phyloP scores from a whole-genome alignment of 169 alveolate species.

The Cryptosporidium parvum region DNA sequence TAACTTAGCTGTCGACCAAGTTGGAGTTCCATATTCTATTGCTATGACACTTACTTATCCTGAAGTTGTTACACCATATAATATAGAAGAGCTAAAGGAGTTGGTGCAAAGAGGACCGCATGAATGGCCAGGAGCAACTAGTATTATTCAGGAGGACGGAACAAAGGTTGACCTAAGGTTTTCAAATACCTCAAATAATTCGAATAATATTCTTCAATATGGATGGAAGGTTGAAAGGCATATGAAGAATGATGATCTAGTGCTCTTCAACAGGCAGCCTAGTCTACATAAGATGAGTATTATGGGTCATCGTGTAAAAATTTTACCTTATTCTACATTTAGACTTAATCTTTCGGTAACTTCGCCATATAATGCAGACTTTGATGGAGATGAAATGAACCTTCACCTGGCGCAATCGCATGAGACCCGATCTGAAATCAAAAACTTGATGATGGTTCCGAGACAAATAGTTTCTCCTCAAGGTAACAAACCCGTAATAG shows the following conservation, averaged over 20 bases:
- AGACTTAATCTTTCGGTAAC: slow-evolving; percentile 98
- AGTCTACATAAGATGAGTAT: slow-evolving; percentile 99
- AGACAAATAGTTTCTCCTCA: slow-evolving; percentile 99
- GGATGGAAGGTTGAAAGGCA: slow-evolving; percentile 99
- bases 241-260: slow-evolving; percentile 98
- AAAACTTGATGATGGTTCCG: slow-evolving; percentile 98
- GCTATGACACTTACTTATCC: slow-evolving; percentile 99
- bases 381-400: slow-evolving; percentile 99
- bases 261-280: slow-evolving; percentile 99
- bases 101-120: slow-evolving; percentile 97
- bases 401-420: slow-evolving; percentile 98
- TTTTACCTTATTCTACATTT: slow-evolving; percentile 98
- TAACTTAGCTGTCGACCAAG: slow-evolving; percentile 93
- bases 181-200: slow-evolving; percentile 62
- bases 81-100: slow-evolving; percentile 91
- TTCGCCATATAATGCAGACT: slow-evolving; percentile 99
- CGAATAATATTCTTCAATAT: slow-evolving; percentile 85
- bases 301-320: slow-evolving; percentile 99
- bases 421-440: slow-evolving; percentile 98
- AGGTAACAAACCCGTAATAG: slow-evolving; percentile 99
- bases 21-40: slow-evolving; percentile 98
- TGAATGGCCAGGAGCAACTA: slow-evolving; percentile 98
- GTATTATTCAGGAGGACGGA: slow-evolving; percentile 95
- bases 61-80: slow-evolving; percentile 98
- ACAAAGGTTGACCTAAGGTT: slow-evolving; percentile 83